phyloP scores from a whole-genome alignment of 192 early-diverging fungal genomes.

The Coemansia sp. region DNA sequence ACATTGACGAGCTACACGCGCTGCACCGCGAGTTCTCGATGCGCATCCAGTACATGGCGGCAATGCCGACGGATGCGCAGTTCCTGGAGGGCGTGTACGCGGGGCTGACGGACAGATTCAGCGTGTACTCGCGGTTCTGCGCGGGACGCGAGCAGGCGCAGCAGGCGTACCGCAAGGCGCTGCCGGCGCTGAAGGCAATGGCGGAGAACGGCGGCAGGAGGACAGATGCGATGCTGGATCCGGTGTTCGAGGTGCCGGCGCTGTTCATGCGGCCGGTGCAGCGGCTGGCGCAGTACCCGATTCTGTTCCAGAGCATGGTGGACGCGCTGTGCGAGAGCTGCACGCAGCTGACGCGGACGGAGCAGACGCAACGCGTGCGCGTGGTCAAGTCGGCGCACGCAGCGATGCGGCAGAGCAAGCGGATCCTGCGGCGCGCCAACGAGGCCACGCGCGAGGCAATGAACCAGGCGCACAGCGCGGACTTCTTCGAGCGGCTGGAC shows the following conservation, averaged over 20 bases:
- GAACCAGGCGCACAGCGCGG: conserved; percentile 23
- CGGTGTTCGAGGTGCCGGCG: conserved; percentile 37
- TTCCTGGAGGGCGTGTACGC: conserved; percentile 30
- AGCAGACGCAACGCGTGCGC: conserved; percentile 14
- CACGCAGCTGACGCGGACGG: not conserved
- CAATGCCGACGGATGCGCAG: conserved; percentile 27
- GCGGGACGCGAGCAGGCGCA: conserved; percentile 33
- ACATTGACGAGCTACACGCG: conserved; percentile 26
- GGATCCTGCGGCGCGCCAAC: conserved; percentile 40
- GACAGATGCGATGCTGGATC: conserved; percentile 10
- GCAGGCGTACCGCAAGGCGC: conserved; percentile 18
- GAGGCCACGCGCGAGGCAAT: conserved; percentile 43
- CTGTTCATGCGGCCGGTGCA: conserved; percentile 52
- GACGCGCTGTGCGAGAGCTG: conserved; percentile 30
- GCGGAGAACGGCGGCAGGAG: not conserved
- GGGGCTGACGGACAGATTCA: conserved; percentile 20
- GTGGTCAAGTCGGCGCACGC: conserved; percentile 31
- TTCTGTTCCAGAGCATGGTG: conserved; percentile 45
- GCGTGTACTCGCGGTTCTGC: conserved; percentile 42
- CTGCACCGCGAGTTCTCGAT: conserved; percentile 46
- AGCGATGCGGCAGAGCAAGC: conserved; percentile 45
- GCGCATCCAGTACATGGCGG: conserved; percentile 50
- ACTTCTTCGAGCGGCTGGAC: conserved; percentile 42
- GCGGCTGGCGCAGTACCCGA: conserved; percentile 52
- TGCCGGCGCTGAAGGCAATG: conserved; percentile 22